Evolutionary conservation across 768 basidiomycete species (phyloP).

Genomic region (Rickenella mellea): DNA sequence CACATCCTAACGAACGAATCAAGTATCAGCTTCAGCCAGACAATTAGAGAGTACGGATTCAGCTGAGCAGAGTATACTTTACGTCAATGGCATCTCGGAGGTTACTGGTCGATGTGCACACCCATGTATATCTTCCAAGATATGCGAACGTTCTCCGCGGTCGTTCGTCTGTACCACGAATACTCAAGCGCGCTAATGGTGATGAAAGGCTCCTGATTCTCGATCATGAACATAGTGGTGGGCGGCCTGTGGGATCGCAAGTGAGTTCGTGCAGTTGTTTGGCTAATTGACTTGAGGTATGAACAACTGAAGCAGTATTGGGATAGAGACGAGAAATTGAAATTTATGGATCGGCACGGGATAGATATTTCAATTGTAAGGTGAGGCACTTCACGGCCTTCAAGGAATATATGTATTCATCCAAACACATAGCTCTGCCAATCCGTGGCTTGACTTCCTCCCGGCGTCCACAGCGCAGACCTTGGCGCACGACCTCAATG

Average conservation of each 20-base stretch:
- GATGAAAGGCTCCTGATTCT: constrained; percentile 73
- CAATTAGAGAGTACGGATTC: no score
- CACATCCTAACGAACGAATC: no score
- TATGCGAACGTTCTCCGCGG: constrained; percentile 64
- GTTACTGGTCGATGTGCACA: constrained; percentile 73
- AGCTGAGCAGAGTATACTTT: no score
- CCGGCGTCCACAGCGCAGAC: constrained; percentile 52
- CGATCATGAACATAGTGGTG: constrained; percentile 70
- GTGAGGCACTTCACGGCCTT: constrained; percentile 22
- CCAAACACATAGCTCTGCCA: constrained; percentile 51
- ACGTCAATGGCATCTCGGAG: constrained; percentile 14
- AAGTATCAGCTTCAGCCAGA: not conserved
- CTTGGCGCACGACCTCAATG: constrained; percentile 65
- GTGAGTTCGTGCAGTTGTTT: constrained; percentile 18
- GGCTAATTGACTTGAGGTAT: not conserved
- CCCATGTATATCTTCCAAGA: constrained; percentile 76
- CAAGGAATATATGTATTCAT: not conserved
- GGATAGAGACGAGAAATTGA: constrained; percentile 68
- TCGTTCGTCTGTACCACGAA: constrained; percentile 56
- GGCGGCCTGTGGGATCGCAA: constrained; percentile 74
- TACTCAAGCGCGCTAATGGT: constrained; percentile 36
- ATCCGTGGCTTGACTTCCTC: constrained; percentile 89
- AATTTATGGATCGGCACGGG: constrained; percentile 77
- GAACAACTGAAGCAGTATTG: constrained; percentile 43
- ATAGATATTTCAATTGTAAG: constrained; percentile 77